Base-by-base conservation (phyloP, 1,284 basidiomycete genomes). In the Heliocybe sulcata region DNA sequence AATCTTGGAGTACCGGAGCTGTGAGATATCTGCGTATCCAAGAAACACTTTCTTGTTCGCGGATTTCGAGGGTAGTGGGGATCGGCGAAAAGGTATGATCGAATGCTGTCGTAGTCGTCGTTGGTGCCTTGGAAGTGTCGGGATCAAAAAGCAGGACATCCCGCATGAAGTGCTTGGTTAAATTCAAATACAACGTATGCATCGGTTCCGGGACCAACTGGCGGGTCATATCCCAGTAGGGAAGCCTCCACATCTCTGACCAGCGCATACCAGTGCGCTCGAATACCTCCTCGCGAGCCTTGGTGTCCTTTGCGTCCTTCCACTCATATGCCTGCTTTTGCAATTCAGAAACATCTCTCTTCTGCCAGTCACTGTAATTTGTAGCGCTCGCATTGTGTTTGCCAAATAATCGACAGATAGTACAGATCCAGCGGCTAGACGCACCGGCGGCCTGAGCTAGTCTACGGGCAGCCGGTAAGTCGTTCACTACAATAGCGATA, bases 221-320 rank as follows among this genome's bases (percentile, higher is more conserved):
- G 4, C 54, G 47, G 2, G 60, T 63, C 0, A 66, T 67, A 55
- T 71, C 61, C 69, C 69, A 72, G 55, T 72, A 72, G 3, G 64
- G 66, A 14, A 72, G 55, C 10, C 60, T 53, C 57, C 60, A 56
- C 1, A 70, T 58, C 19, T 62, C 63, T 9, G 67, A 64, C 61
- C 63, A 68, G 4, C 67, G 61, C 35, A 70, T 53, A 10, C 70
- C 67, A 49, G 63, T 26, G 8, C 50, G 31, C 8, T 63, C 54
- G 38, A 61, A 65, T 2, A 70, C 51, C 8, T 38, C 10, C 2
- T 64, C 53, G 19, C 57, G 58, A 22, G 62, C 59, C 9, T 35
- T 26, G 1, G 38, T 3, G 11, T 57, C 61, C 0, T 35, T 25
- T 4, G 65, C 64, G 54, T 63, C 58, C 31, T 53, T 53, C 66